Evolutionary conservation across 2,329 filamentous ascomycete genomes (phyloP), one percentile per base, ranked within the genome.

Genomic region (Alternaria viburni): DNA sequence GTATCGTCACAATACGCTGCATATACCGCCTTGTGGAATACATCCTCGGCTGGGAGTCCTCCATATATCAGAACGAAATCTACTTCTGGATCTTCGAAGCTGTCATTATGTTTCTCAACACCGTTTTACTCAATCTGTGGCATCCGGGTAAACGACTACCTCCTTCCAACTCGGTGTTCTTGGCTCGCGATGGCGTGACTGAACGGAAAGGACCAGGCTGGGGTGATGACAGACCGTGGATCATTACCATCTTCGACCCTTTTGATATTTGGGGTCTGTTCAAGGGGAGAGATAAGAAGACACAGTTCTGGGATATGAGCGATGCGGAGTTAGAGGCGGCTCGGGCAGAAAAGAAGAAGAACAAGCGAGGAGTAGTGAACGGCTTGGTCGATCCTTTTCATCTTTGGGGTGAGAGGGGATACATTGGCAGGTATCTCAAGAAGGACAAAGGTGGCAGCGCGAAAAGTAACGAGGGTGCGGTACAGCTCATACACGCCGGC

Each of bases 51-150:
- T 78, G 80, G 72, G 72, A 78, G 61, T 75, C 77, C 52, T 66
- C 60, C 2, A 65, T 80, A 60, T 72, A 81, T 56, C 79, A 78
- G 45, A 80, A 85, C 52, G 86, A 88, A 59, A 81, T 81, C 69
- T 85, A 83, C 66, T 85, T 87, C 64, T 88, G 84, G 82, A 76
- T 87, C 30, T 86, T 88, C 61, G 86, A 88, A 67, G 81, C 80
- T 5, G 71, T 77, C 3, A 81, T 86, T 55, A 86, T 88, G 82
- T 82, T 85, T 17, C 64, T 81, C 52, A 86, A 86, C 64, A 84
- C 83, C 12, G 78, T 81, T 5, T 66, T 87, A 55, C 76, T 87
- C n/a, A 86, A 86, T 62, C 59, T 84, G 19, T 85, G 81, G 50
- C 85, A 86, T 58, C 86, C 86, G 0, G 85, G 84, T 41, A 81